Base-by-base conservation (phyloP, 805 yeast species). In the Kazachstania viticola region DNA sequence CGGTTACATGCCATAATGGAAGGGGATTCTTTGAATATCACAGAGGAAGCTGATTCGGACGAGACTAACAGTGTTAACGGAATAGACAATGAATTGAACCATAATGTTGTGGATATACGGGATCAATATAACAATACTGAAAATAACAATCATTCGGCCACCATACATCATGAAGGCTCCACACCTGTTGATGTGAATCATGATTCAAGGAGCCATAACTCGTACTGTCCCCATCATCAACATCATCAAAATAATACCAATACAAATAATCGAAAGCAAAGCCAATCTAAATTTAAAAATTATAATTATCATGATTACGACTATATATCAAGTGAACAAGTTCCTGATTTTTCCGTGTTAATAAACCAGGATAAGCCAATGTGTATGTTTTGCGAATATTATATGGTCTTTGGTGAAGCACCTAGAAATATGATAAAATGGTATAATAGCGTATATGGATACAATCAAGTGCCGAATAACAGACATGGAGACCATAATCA, bases 361-460 rank as follows among this genome's bases (percentile, higher is more conserved):
- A 34, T 48, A 25, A 42, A 38, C 22, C 41, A 41, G 9, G 39
- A 41, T 18, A 33, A 39, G 9, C 51, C 51, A 6, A 33, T 62
- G 38, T 70, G 76, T 44, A 49, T 67, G 38, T 61, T 70, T 33
- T 70, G 76, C 48, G 73, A 69, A 40, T 70, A 69, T 45, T 71
- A 68, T 43, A 58, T 62, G 31, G 61, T 69, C 2, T 70, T 60
- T 46, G 75, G 75, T 2, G 51, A 49, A 28, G 65, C 67, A 30
- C 75, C 76, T 0, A 48, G 51, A 16, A 67, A 68, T 43, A 61
- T 67, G 62, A 65, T 69, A 37, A 65, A 62, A 43, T 65, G 71
- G 67, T 65, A 65, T 37, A 66, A 69, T 35, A 46, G 40, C 27
- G 41, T 37, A 24, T 44, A 41, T 35, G 56, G 53, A 11, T 45